phyloP scores from a whole-genome alignment of 352 stramenopile genomes.

The Blastocystis hominis region DNA sequence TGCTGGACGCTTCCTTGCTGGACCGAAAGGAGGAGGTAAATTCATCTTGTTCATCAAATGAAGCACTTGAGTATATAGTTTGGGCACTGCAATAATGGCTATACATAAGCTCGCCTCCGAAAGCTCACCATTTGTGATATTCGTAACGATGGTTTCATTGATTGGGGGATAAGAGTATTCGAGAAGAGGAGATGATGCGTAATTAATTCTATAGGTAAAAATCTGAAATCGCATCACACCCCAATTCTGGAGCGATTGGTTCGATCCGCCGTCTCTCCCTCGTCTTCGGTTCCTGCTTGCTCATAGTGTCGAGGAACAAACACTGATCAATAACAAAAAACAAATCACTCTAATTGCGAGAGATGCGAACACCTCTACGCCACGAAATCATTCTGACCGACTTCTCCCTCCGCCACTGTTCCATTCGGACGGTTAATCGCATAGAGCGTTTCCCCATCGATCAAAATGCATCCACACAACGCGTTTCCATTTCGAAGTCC shows the following conservation, averaged over 20 bases:
- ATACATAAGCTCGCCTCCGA: background rate
- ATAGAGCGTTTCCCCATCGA: constrained; percentile 40
- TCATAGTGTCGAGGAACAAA: constrained; percentile 4
- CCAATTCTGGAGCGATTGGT: constrained; percentile 44
- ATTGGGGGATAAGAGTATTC: constrained; percentile 77
- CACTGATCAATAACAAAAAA: constrained; percentile 4
- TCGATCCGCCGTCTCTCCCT: background rate
- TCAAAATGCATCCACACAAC: constrained; percentile 45
- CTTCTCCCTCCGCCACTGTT: background rate
- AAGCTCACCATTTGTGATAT: constrained; percentile 73
- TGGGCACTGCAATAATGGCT: constrained; percentile 74
- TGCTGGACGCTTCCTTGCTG: constrained; percentile 5
- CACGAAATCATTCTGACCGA: background rate
- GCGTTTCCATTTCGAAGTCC: background rate
- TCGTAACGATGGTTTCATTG: constrained; percentile 69
- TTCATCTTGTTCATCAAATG: constrained; percentile 84
- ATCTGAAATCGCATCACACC: background rate
- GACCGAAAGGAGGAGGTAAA: constrained; percentile 69
- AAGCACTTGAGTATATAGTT: constrained; percentile 78
- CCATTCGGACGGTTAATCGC: constrained; percentile 39
- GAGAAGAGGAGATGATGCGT: constrained; percentile 71
- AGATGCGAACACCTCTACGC: background rate
- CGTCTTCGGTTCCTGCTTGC: background rate
- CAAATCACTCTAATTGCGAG: background rate
- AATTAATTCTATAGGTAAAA: constrained; percentile 68